phyloP scores from a whole-genome alignment of 495 filamentous ascomycete species.

The Penicillium antarcticum region DNA sequence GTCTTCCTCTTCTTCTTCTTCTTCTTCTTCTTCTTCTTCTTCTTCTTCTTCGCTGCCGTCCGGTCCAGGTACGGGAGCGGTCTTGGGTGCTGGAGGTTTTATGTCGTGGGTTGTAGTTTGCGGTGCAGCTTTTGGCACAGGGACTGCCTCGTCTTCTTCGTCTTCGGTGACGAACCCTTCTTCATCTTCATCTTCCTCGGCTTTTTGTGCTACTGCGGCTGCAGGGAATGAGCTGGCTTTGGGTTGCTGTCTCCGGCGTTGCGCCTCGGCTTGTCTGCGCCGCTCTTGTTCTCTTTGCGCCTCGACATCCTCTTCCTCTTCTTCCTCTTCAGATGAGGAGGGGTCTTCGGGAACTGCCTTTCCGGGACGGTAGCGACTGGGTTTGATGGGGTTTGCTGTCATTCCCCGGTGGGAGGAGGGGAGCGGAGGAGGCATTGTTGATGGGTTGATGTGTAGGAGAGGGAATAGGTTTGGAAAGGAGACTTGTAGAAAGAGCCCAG shows the following conservation, averaged over 20 bases:
- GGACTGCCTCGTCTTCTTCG: slow-evolving; percentile 41
- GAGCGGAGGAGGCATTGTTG: slow-evolving; percentile 60
- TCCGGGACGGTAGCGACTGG: slow-evolving; percentile 76
- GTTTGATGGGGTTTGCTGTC: slow-evolving; percentile 86
- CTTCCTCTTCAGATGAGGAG: slow-evolving; percentile 60
- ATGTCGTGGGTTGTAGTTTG: slow-evolving; percentile 8
- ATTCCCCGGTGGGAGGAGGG: slow-evolving; percentile 67
- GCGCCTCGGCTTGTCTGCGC: slow-evolving; percentile 28
- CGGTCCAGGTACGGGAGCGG: background rate
- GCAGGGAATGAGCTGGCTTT: slow-evolving; percentile 61
- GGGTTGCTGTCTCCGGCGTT: slow-evolving; percentile 36
- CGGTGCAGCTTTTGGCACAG: slow-evolving; percentile 32
- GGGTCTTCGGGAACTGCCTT: slow-evolving; percentile 69
- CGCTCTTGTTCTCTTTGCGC: slow-evolving; percentile 37
- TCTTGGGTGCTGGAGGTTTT: slow-evolving; percentile 1
- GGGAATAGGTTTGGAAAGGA: background rate
- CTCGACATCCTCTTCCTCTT: slow-evolving; percentile 48
- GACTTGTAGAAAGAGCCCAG: slow-evolving; percentile 30
- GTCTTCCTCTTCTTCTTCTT: slow-evolving; percentile 50
- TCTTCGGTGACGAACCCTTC: slow-evolving; percentile 75
- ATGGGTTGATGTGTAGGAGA: slow-evolving; percentile 15
- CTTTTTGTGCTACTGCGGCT: slow-evolving; percentile 27
- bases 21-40: slow-evolving; percentile 57
- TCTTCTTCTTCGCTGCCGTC: slow-evolving; percentile 62
- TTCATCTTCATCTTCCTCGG: slow-evolving; percentile 53